Percentiles rank a stretch among this genome's conserved stretches.
Evolutionary conservation across 352 stramenopile genomes (phyloP).

Genomic region (Blastocystis hominis): DNA sequence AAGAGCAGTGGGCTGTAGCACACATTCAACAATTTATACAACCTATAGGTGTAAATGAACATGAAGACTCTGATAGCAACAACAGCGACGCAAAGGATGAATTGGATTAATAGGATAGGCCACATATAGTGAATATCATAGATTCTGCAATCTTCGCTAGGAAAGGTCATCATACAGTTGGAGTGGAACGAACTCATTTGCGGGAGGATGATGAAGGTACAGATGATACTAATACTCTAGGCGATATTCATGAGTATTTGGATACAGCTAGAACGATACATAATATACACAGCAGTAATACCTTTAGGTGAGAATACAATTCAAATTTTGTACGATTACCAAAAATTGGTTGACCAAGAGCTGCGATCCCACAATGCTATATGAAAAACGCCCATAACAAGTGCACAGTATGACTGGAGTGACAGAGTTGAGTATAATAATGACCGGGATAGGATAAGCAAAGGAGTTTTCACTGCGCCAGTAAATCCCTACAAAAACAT

Average conservation of each 20-base stretch:
- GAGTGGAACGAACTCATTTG: constrained; percentile 9
- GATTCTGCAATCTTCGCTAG: constrained; percentile 11
- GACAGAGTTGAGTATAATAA: background rate
- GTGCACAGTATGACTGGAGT: background rate
- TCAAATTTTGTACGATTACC: background rate
- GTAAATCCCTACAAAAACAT: constrained; percentile 8
- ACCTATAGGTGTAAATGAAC: background rate
- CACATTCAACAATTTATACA: background rate
- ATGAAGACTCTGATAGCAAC: background rate
- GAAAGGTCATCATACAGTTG: background rate
- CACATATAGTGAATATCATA: constrained; percentile 36
- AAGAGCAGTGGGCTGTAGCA: background rate
- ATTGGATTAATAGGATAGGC: background rate
- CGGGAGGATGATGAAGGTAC: background rate
- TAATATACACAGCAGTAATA: background rate
- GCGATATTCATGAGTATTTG: background rate
- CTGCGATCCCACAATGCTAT: background rate
- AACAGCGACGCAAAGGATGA: background rate
- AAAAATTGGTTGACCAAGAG: constrained; percentile 19
- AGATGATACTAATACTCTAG: background rate
- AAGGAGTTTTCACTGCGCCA: constrained; percentile 16
- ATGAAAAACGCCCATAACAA: background rate
- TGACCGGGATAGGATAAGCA: background rate
- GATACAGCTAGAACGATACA: background rate
- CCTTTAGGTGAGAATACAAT: background rate